Percentiles rank a stretch among this genome's conserved stretches.
These are phyloP conservation scores for Dactylis glomerata DNA, from an alignment of 176 grass and related monocot genomes.

Conservation along the genomic window DNA sequence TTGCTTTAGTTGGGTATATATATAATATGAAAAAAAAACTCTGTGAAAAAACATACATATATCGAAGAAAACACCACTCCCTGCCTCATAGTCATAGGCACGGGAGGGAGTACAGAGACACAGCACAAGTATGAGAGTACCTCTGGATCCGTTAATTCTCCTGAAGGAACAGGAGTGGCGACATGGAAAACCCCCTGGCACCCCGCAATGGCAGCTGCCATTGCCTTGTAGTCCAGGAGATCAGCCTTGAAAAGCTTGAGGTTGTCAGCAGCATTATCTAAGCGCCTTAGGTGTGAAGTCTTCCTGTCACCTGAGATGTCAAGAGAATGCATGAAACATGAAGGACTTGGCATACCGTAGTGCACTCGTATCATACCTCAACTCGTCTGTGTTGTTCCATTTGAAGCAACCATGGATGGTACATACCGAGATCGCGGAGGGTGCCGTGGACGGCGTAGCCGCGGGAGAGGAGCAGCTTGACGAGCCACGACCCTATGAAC, in stretches of 20 bases:
- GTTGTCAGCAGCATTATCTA: conserved; percentile 28
- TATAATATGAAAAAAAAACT: too few species aligned
- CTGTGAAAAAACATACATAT: too few species aligned
- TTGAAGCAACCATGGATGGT: too few species aligned
- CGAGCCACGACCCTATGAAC: conserved; percentile 57
- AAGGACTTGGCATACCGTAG: not conserved
- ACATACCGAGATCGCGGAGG: conserved; percentile 35
- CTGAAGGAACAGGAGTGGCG: conserved; percentile 47
- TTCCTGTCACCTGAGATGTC: conserved; percentile 34
- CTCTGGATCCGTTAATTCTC: conserved; percentile 20
- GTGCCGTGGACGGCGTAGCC: conserved; percentile 62
- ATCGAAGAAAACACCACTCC: too few species aligned
- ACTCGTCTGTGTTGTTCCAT: too few species aligned
- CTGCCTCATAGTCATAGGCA: too few species aligned
- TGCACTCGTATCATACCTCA: too few species aligned
- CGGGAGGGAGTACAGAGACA: too few species aligned
- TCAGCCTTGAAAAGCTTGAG: conserved; percentile 52
- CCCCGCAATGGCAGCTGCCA: conserved; percentile 34
- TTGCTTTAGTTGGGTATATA: too few species aligned
- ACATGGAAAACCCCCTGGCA: conserved; percentile 67
- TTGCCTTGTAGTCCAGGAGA: conserved; percentile 30
- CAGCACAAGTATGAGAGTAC: not conserved
- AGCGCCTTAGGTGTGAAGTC: conserved; percentile 30
- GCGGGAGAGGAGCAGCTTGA: conserved; percentile 61
- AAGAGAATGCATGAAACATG: not conserved